These are phyloP conservation scores for Bruguiera gymnorhiza DNA, from an alignment of 345 rosid genomes.

Conservation along the genomic window DNA sequence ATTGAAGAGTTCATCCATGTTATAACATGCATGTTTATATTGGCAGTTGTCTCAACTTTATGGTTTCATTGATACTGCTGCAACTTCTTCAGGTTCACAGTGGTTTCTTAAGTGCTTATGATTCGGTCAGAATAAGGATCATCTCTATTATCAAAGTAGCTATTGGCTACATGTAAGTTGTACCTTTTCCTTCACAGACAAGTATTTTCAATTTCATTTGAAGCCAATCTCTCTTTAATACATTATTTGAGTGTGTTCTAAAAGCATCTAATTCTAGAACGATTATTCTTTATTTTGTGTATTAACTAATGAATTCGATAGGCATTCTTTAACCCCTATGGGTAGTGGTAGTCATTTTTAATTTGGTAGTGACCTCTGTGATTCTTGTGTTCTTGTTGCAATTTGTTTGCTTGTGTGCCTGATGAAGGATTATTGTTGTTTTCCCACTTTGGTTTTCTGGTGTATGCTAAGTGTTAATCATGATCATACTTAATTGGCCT, in stretches of 20 bases:
- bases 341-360: too few relatives aligned
- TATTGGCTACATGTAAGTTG: slow-evolving; percentile 62
- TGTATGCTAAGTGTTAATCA: too few relatives aligned
- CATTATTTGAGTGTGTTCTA: neutral
- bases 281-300: too few relatives aligned
- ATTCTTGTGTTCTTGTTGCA: too few relatives aligned
- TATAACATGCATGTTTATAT: neutral
- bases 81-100: slow-evolving; percentile 69
- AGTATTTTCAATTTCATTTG: neutral
- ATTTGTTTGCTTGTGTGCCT: too few relatives aligned
- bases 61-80: slow-evolving; percentile 11
- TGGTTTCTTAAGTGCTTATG: slow-evolving; percentile 86
- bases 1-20: neutral
- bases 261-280: too few relatives aligned
- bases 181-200: slow-evolving; percentile 9
- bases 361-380: too few relatives aligned
- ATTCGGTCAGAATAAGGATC: slow-evolving; percentile 83
- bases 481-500: neutral
- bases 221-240: neutral
- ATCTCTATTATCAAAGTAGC: slow-evolving; percentile 63
- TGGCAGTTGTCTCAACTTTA: neutral
- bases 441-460: too few relatives aligned
- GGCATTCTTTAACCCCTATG: too few relatives aligned
- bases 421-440: too few relatives aligned
- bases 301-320: too few relatives aligned